These are phyloP conservation scores for Schoenoplectus tabernaemontani DNA, from an alignment of 202 grass and related monocot species.

Conservation along the genomic window DNA sequence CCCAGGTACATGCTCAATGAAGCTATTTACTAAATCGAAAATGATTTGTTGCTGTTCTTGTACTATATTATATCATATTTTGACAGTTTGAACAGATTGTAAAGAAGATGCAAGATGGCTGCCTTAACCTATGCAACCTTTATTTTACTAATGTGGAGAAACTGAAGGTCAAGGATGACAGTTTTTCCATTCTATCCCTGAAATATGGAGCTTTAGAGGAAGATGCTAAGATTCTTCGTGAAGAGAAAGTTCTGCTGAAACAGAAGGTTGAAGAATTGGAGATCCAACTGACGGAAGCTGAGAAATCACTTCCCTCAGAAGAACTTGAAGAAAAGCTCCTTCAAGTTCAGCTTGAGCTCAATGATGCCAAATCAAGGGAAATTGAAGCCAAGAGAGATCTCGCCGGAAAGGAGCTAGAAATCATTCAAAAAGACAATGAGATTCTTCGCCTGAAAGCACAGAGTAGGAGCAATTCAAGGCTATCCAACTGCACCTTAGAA, in stretches of 20 bases:
- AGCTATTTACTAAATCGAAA: neutral
- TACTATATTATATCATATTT: neutral
- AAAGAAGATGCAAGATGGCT: neutral
- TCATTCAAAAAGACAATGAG: conserved; percentile 2
- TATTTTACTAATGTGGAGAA: neutral
- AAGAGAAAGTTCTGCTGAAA: neutral
- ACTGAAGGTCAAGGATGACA: neutral
- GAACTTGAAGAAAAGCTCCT: neutral
- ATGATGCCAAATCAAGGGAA: neutral
- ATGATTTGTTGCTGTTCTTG: neutral
- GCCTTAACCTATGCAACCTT: neutral
- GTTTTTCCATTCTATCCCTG: neutral
- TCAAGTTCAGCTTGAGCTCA: neutral
- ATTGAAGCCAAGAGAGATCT: neutral
- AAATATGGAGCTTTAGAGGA: neutral
- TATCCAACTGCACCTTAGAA: neutral
- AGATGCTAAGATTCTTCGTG: neutral
- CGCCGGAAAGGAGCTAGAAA: neutral
- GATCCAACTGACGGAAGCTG: neutral
- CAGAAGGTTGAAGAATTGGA: neutral
- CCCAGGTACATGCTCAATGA: neutral
- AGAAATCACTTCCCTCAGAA: neutral
- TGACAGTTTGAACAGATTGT: neutral
- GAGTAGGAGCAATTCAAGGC: neutral
- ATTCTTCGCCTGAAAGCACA: neutral